Evolutionary conservation across 1,284 basidiomycete genomes (phyloP).

Genomic region (Pseudozyma sp.): DNA sequence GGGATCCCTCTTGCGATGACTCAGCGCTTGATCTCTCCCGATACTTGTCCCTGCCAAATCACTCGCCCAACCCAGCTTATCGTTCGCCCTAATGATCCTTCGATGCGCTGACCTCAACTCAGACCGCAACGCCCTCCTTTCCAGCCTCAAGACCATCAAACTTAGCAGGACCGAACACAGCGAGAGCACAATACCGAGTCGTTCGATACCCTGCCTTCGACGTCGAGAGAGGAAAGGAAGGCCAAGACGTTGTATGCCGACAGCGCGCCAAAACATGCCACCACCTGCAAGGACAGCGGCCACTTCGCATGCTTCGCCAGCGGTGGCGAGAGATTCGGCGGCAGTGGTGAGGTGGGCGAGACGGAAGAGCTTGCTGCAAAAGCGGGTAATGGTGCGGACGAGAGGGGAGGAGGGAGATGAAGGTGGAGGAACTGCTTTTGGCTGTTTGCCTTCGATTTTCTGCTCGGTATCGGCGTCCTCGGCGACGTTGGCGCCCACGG

Average conservation of each 20-base stretch:
- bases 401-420: background rate
- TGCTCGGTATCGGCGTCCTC: slow-evolving; percentile 12
- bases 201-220: slow-evolving; percentile 53
- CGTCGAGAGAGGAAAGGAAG: slow-evolving; percentile 38
- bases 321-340: slow-evolving; percentile 21
- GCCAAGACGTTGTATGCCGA: slow-evolving; percentile 41
- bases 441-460: background rate
- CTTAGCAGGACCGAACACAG: slow-evolving; percentile 43
- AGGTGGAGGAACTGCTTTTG: background rate
- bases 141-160: slow-evolving; percentile 23
- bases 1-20: slow-evolving; percentile 31
- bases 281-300: slow-evolving; percentile 49
- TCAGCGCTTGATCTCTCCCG: slow-evolving; percentile 23
- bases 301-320: slow-evolving; percentile 58
- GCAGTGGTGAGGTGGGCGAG: slow-evolving; percentile 13
- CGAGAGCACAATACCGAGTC: slow-evolving; percentile 51
- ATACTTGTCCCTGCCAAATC: slow-evolving; percentile 26
- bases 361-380: slow-evolving; percentile 15
- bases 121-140: slow-evolving; percentile 20
- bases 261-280: slow-evolving; percentile 56
- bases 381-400: background rate
- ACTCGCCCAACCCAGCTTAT: slow-evolving; percentile 44
- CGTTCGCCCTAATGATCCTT: slow-evolving; percentile 42
- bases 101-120: slow-evolving; percentile 37
- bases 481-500: slow-evolving; percentile 31